These are phyloP conservation scores for Basipetospora sp. DNA, from an alignment of 2,329 filamentous ascomycete species.

Conservation along the genomic window DNA sequence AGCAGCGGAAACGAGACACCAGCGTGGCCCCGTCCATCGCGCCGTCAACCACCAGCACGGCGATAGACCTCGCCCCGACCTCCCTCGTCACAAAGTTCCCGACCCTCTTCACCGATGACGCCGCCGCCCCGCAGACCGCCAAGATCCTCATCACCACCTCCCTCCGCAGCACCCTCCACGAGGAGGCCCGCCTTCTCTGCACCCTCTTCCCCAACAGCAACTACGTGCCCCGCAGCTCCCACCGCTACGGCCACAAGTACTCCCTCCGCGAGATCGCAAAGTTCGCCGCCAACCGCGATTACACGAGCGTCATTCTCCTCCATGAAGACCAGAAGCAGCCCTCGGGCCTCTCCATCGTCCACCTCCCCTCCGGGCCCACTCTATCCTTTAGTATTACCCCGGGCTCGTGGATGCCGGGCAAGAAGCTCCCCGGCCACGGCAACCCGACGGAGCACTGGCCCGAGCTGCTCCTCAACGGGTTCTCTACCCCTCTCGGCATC, in stretches of 20 bases:
- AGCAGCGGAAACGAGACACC: conserved; percentile 16
- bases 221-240: conserved; percentile 75
- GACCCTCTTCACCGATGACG: conserved; percentile 44
- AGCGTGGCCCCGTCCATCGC: conserved; percentile 41
- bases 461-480: conserved; percentile 84
- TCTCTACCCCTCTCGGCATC: conserved; percentile 81
- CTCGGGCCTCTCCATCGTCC: conserved; percentile 66
- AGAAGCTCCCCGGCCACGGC: conserved; percentile 73
- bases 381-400: conserved; percentile 74
- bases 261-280: conserved; percentile 77
- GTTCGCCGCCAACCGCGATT: conserved; percentile 69
- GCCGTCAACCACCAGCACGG: conserved; percentile 47
- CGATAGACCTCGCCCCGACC: conserved; percentile 45
- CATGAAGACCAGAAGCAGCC: conserved; percentile 82
- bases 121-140: conserved; percentile 45
- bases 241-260: conserved; percentile 80
- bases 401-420: conserved; percentile 71
- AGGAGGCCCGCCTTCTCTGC: conserved; percentile 64
- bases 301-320: conserved; percentile 69
- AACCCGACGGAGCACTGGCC: conserved; percentile 82
- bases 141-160: conserved; percentile 88
- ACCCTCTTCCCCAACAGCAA: conserved; percentile 71
- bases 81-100: conserved; percentile 48
- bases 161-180: conserved; percentile 75
- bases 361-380: conserved; percentile 72